Conservation (phyloP, 306 rosid genomes). For the Vigna mungo region DNA sequence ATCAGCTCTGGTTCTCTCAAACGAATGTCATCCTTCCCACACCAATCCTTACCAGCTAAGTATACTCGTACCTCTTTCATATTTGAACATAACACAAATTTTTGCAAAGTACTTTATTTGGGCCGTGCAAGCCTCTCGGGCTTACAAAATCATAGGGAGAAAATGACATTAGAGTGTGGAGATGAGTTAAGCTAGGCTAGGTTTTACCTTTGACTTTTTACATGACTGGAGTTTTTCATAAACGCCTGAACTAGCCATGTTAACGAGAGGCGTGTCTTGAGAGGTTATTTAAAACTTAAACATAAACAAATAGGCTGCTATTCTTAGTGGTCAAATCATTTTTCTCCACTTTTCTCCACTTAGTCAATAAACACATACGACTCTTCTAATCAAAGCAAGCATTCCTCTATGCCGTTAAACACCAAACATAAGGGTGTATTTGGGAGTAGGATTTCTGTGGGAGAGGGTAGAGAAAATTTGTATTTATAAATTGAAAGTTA, state of each 20-base stretch:
- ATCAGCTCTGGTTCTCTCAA: not conserved
- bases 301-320: not conserved
- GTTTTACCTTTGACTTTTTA: not conserved
- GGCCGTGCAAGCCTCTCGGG: not conserved
- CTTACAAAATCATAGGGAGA: constrained; percentile 1
- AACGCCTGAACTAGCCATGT: not conserved
- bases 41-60: not conserved
- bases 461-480: not conserved
- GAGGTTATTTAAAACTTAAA: not conserved
- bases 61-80: not conserved
- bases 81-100: constrained; percentile 21
- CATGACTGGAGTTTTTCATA: not conserved
- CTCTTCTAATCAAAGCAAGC: constrained; percentile 8
- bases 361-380: not conserved
- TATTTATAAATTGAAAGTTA: not conserved
- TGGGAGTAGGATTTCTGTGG: not conserved
- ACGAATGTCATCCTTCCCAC: not conserved
- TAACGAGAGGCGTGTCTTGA: not conserved
- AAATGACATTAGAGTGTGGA: not conserved
- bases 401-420: not conserved
- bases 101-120: constrained; percentile 9
- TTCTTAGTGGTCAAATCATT: not conserved
- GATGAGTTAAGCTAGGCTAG: not conserved
- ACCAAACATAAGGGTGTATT: not conserved
- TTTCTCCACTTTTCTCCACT: no score